A percentile compares a stretch with the other conserved stretches of the same genome.
These are phyloP conservation scores for Porphyridium purpureum DNA, from an alignment of 23 red algal genomes.

Conservation along the genomic window DNA sequence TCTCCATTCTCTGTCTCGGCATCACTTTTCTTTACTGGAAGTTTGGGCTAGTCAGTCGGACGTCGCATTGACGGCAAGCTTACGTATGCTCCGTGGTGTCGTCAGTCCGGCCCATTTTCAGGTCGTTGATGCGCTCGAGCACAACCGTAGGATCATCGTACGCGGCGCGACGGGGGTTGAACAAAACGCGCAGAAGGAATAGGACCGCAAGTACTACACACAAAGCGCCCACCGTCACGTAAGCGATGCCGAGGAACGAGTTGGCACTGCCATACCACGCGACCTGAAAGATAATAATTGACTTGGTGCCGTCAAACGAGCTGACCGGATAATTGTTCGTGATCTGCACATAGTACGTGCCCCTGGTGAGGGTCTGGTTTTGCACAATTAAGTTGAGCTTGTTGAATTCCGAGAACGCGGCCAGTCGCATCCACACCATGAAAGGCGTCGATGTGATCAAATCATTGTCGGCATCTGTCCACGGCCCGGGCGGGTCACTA, in stretches of 20 bases:
- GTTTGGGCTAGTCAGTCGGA: too few relatives aligned
- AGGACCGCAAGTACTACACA: conserved; percentile 27
- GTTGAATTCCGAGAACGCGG: conserved; percentile 43
- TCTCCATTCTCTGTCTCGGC: too few relatives aligned
- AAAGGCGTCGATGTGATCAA: conserved; percentile 22
- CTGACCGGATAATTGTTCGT: conserved; percentile 32
- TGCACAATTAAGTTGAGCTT: conserved; percentile 47
- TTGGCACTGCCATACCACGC: conserved; percentile 75
- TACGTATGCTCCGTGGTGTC: too few relatives aligned
- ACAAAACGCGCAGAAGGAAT: conserved; percentile 11
- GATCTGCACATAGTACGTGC: conserved; percentile 26
- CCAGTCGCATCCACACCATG: conserved; percentile 71
- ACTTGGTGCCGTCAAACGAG: conserved; percentile 59
- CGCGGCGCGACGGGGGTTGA: background rate
- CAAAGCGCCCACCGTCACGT: conserved; percentile 47
- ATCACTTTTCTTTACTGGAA: too few relatives aligned
- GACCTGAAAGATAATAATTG: conserved; percentile 64
- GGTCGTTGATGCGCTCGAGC: too few relatives aligned
- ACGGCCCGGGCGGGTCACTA: conserved; percentile 5
- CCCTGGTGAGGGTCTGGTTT: conserved; percentile 17
- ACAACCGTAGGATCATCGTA: background rate
- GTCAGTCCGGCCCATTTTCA: too few relatives aligned
- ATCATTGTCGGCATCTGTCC: conserved; percentile 4
- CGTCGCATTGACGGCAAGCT: too few relatives aligned
- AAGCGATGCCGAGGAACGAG: conserved; percentile 40